Base-by-base conservation (phyloP, 2,329 filamentous ascomycete species). In the Acrodontium crateriforme region DNA sequence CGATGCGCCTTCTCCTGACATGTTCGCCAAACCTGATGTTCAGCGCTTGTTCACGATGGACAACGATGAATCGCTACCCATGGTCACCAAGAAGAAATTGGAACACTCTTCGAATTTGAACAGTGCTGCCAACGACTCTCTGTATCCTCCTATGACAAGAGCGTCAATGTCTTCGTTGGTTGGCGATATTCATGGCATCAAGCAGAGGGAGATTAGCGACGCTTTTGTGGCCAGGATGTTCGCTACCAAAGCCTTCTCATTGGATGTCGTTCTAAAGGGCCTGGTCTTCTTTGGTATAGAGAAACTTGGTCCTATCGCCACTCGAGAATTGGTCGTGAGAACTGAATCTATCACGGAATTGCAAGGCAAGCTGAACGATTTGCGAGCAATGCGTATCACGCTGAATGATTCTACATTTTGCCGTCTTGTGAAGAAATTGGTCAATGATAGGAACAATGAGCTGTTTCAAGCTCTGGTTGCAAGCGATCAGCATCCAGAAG, bases 171-270 rank as follows among this genome's bases (percentile, higher is more conserved):
- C 42, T 16, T 32, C 35, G 6, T 22, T 47, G 10, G 34, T 50
- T n/a, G 59, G 59, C 10, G 53, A 57, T 18, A 55, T 49, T 4
- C 53, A 57, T 30, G 46, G 60, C 16, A 55, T 57, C 29, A 55
- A 54, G 17, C 53, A 56, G n/a, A 59, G 62, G 19, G 49, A 55
- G 20, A 51, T 64, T 25, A 76, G 70, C 44, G 81, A 89, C 49
- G 55, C 61, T 1, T 66, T 91, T 16, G 77, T 79, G 11, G 78
- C 84, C n/a, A 70, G 75, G 37, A 73, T 83, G 58, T 85, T 93
- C 49, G 84, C 84, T 7, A 78, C 74, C 2, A 75, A 64, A 32
- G 78, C 80, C 51, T 66, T 89, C 13, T 70, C 75, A 1, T 60
- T 84, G 7, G 73, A 85, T 31, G 69, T 77, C 39, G 71, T 82